Evolutionary conservation across 208 protist genomes (phyloP), one percentile per base, ranked within the genome.

Genomic region (Acanthamoeba healyi): DNA sequence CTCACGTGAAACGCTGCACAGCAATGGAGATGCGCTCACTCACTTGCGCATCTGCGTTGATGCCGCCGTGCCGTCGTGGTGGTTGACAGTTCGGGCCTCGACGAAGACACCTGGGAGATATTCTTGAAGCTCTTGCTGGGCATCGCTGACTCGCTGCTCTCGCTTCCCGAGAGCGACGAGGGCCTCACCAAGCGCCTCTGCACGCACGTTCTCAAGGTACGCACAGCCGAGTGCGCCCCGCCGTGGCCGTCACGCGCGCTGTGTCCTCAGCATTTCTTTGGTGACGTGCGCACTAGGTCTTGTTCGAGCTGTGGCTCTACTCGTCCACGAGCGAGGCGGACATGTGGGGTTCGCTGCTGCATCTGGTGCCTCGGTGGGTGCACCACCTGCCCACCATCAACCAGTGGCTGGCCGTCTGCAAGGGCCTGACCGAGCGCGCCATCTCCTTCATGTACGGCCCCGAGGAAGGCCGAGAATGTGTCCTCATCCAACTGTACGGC

Each of bases 271-370:
- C n/a, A n/a, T n/a, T n/a, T n/a, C n/a, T n/a, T n/a, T n/a, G n/a
- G n/a, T n/a, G n/a, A n/a, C n/a, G n/a, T n/a, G n/a, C n/a, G n/a
- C n/a, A n/a, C n/a, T n/a, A n/a, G n/a, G n/a, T 82, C 38, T 44
- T 94, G n/a, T 93, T 95, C 77, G 91, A 95, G 29, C 42, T 61
- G 22, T 95, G 94, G 94, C 94, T 95, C 40, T 92, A 94, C 74
- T 65, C 94, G n/a, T 95, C 67, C 38, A 79, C 54, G 5, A 54
- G 44, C 54, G 94, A 67, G 24, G 61, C 61, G 24, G 70, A 81
- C 14, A 77, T 95, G 94, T 95, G 94, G 94, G 70, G 42, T 14
- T 92, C 79, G 17, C 77, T 95, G 14, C 58, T 54, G 19, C 44
- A 44, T 6, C 40, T 94, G 54, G 89, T 81, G 24, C 22, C n/a